These are phyloP conservation scores for Rhizoctonia solani DNA, from an alignment of 1,284 basidiomycete genomes.

Conservation along the genomic window DNA sequence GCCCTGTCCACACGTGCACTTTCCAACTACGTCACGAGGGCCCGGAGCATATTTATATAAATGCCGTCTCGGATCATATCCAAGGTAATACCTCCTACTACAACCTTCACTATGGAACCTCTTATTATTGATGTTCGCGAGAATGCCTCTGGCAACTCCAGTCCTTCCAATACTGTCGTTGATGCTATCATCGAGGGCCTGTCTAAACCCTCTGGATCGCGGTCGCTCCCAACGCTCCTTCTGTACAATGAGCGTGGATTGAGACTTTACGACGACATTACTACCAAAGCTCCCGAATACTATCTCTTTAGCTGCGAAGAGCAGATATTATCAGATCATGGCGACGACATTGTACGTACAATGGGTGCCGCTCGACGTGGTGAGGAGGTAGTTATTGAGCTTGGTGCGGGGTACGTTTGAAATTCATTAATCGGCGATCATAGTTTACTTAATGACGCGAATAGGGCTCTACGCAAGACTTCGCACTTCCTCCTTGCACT, in stretches of 20 bases:
- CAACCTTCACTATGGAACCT: constrained; percentile 31
- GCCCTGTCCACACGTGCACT: constrained; percentile 1
- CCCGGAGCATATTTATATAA: constrained; percentile 1
- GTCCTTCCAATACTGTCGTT: background rate
- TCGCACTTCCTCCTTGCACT: constrained; percentile 83
- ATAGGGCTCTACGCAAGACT: constrained; percentile 86
- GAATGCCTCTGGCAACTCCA: background rate
- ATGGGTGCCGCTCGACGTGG: constrained; percentile 63
- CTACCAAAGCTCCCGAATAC: constrained; percentile 80
- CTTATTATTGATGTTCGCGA: constrained; percentile 30
- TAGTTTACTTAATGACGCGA: constrained; percentile 24
- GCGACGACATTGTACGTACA: constrained; percentile 65
- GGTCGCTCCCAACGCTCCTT: constrained; percentile 80
- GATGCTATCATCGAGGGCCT: constrained; percentile 59
- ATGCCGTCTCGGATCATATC: constrained; percentile 13
- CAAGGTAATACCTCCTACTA: background rate
- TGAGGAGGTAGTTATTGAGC: constrained; percentile 68
- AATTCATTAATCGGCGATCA: constrained; percentile 33
- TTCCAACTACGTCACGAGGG: constrained; percentile 21
- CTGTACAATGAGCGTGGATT: constrained; percentile 88
- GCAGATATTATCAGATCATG: constrained; percentile 63
- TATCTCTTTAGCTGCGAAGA: constrained; percentile 72
- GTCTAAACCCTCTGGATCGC: constrained; percentile 56
- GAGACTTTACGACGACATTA: constrained; percentile 81
- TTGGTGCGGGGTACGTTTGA: constrained; percentile 80